Base-by-base conservation (phyloP, 495 filamentous ascomycete genomes). In the Thozetella sp. region DNA sequence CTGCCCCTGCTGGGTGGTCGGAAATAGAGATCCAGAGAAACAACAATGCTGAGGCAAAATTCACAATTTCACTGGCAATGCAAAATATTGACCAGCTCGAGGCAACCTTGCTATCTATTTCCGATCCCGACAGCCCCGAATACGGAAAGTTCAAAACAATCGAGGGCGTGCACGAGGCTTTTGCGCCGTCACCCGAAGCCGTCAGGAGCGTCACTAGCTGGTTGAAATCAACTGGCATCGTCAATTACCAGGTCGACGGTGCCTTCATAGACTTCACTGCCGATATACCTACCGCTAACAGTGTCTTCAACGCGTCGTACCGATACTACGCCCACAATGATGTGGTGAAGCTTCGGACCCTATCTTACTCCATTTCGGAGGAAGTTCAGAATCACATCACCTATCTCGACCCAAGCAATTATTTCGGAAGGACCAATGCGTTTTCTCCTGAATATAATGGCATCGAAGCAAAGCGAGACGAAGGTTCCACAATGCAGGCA, bases 391-490 rank as follows among this genome's bases (percentile, higher is more conserved):
- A 64, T 3, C 70, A 77, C 61, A 80, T 90, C 56, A 81, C 86
- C 51, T 69, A 88, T 51, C 80, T 90, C 57, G 75, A 81, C 51
- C 87, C 87, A 0, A 88, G 85, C 2, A 85, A 81, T 19, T 81
- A 76, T 55, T 88, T 90, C 60, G 81, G 82, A 55, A 76, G 78
- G 59, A 73, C 75, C 17, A 70, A 59, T 11, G 58, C 34, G 58
- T 67, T 26, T 25, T 20, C 54, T 20, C 30, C 26, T 22, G 22
- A 17, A 27, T 15, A 50, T 40, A 22, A 43, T 25, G 45, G 37
- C 50, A 22, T 17, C 55, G 2, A 52, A 62, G 40, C 57, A 56
- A 20, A 11, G 51, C 56, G 15, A 63, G 55, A 20, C 64, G 26
- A 15, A 55, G 51, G 53, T 67, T 77, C 48, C 66, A 63, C 22